These are phyloP conservation scores for Candida pini DNA, from an alignment of 805 yeast species.

Conservation along the genomic window DNA sequence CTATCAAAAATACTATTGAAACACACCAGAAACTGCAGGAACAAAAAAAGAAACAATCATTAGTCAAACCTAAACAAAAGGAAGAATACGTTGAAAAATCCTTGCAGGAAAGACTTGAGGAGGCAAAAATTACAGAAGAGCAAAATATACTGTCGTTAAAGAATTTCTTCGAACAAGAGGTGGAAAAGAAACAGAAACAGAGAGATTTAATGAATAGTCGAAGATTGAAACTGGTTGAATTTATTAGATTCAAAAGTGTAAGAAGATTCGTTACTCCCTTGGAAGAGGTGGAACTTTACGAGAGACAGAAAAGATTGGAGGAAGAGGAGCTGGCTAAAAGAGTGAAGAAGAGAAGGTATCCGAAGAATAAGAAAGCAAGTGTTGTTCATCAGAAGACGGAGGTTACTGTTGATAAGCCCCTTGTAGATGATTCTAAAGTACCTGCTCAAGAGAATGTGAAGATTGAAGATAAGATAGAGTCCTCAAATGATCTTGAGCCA, in stretches of 20 bases:
- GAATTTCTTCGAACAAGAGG: slow-evolving; percentile 78
- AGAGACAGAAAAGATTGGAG: slow-evolving; percentile 29
- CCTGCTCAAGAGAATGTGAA: too few relatives aligned
- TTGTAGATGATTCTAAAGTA: too few relatives aligned
- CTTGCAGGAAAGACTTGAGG: slow-evolving; percentile 68
- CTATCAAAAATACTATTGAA: slow-evolving; percentile 71
- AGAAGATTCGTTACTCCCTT: slow-evolving; percentile 53
- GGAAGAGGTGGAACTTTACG: slow-evolving; percentile 49
- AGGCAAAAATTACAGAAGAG: slow-evolving; percentile 82
- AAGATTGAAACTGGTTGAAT: slow-evolving; percentile 54
- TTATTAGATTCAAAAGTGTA: slow-evolving; percentile 45
- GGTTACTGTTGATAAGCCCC: slow-evolving; percentile 13
- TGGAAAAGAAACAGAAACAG: slow-evolving; percentile 71
- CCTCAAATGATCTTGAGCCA: too few relatives aligned
- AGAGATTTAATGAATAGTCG: slow-evolving; percentile 64
- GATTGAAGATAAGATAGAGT: not conserved
- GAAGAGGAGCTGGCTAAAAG: slow-evolving; percentile 27
- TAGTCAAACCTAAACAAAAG: slow-evolving; percentile 21
- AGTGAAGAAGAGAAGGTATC: slow-evolving; percentile 35
- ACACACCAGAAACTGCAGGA: slow-evolving; percentile 65
- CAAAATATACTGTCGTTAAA: slow-evolving; percentile 68
- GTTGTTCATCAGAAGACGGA: slow-evolving; percentile 14
- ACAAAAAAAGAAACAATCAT: slow-evolving; percentile 52
- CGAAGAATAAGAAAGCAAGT: slow-evolving; percentile 30
- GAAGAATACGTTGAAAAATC: slow-evolving; percentile 45